These are phyloP conservation scores for Colletotrichum gloeosporioides DNA, from an alignment of 2,329 filamentous ascomycete species.

Conservation along the genomic window DNA sequence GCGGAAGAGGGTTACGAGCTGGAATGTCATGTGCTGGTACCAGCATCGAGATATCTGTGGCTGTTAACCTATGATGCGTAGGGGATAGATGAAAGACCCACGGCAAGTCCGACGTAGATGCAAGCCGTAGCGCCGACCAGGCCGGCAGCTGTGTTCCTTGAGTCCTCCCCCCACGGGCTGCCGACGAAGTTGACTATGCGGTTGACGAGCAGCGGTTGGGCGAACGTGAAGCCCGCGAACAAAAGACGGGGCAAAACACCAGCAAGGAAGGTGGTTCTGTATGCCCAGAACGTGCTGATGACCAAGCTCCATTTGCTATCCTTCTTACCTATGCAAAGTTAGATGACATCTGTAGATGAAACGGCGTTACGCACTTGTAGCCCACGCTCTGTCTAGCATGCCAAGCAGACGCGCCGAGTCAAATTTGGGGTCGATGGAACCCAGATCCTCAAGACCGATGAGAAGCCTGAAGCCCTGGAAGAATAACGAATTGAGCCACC, in stretches of 20 bases:
- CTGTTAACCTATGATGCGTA: slow-evolving; percentile 6
- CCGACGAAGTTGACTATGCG: slow-evolving; percentile 36
- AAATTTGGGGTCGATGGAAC: slow-evolving; percentile 32
- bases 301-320: slow-evolving; percentile 27
- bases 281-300: slow-evolving; percentile 29
- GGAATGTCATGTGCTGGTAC: slow-evolving; percentile 39
- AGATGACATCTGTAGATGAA: neutral
- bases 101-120: slow-evolving; percentile 47
- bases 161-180: slow-evolving; percentile 27
- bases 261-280: slow-evolving; percentile 33
- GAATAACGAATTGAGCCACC: slow-evolving; percentile 40
- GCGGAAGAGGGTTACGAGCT: slow-evolving; percentile 40
- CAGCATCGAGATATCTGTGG: slow-evolving; percentile 17
- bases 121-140: slow-evolving; percentile 46
- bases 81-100: slow-evolving; percentile 25
- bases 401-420: slow-evolving; percentile 24
- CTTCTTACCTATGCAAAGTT: slow-evolving; percentile 21
- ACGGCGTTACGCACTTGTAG: slow-evolving; percentile 16
- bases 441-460: slow-evolving; percentile 30
- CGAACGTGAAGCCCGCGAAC: slow-evolving; percentile 45
- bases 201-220: slow-evolving; percentile 50
- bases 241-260: slow-evolving; percentile 41
- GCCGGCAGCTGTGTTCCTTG: slow-evolving; percentile 35
- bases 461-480: slow-evolving; percentile 26
- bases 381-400: slow-evolving; percentile 28